Base-by-base conservation (phyloP, 345 rosid genomes). In the Hevea brasiliensis region DNA sequence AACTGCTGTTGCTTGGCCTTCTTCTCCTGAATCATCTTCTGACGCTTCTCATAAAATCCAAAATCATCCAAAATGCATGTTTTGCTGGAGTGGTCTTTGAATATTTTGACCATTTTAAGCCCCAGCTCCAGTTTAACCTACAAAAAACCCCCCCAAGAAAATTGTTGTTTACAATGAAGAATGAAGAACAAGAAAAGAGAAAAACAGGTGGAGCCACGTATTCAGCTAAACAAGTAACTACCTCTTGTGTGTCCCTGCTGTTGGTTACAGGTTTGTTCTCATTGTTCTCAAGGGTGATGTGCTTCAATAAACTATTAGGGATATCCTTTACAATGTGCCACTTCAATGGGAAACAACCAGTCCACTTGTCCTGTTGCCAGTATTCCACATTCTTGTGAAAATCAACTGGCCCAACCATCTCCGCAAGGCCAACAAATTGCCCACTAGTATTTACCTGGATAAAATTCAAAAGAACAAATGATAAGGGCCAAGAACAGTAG, bases 351-450 rank as follows among this genome's bases (percentile, higher is more conserved):
- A 92, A 94, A 73, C 87, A 90, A 40, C 98, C 98, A 67, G 91
- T 92, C 98, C 98, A 94, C 83, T 94, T 94, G 81, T 94, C 97
- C 73, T 90, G 97, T 67, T 94, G 98, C 98, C 97, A 94, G 70
- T 87, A 90, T 68, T 94, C 95, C 20, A 88, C 86, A 56, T 78
- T 90, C 80, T 86, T 92, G 62, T 89, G 77, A 69, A 92, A 94
- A 83, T 94, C 97, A 79, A 94, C 97, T 8, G 87, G 82, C 6
- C 98, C 98, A 1, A 79, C 80, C 97, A 94, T 94, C 82, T 94
- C 97, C 18, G 97, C 97, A 45, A 94, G 79, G 41, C 98, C 98
- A 75, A 94, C 93, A 81, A 94, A 94, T 68, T 94, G 98, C 2
- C 98, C 98, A 76, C 98, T 94, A 8, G 97, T 88, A 78, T 94